A percentile compares a stretch with the other conserved stretches of the same genome.
Conservation (phyloP, 345 rosid species). For the Citropsis articulata region DNA sequence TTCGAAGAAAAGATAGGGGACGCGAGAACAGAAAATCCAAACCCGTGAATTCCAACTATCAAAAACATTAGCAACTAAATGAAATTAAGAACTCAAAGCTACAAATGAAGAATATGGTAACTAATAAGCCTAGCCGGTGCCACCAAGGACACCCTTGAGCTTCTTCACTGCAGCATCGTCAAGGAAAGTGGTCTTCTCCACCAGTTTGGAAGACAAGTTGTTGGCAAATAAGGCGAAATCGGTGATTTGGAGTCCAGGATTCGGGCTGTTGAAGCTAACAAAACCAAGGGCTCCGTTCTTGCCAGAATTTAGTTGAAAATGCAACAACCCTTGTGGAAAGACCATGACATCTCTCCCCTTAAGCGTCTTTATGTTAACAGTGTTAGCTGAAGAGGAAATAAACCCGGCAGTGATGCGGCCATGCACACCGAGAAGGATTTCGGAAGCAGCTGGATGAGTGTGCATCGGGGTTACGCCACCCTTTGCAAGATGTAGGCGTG, state of each 20-base stretch:
- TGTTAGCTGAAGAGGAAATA: conserved; percentile 52
- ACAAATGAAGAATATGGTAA: neutral
- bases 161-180: conserved; percentile 61
- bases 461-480: conserved; percentile 86
- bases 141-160: conserved; percentile 86
- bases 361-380: conserved; percentile 45
- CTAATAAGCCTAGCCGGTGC: conserved; percentile 43
- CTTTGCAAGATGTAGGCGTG: conserved; percentile 62
- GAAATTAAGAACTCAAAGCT: neutral
- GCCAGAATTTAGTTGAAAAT: conserved; percentile 56
- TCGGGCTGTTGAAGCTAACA: conserved; percentile 54
- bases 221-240: conserved; percentile 71
- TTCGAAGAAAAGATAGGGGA: neutral
- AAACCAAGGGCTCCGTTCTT: conserved; percentile 35
- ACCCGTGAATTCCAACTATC: neutral
- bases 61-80: neutral
- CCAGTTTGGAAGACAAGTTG: conserved; percentile 43
- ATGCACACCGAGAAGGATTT: conserved; percentile 43
- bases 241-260: conserved; percentile 67
- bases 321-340: conserved; percentile 82
- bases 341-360: conserved; percentile 62
- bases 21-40: neutral
- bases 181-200: conserved; percentile 59
- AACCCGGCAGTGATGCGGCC: conserved; percentile 72
- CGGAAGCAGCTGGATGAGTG: conserved; percentile 78